Evolutionary conservation across 352 stramenopile genomes (phyloP).

Genomic region (Globisporangium parvum): DNA sequence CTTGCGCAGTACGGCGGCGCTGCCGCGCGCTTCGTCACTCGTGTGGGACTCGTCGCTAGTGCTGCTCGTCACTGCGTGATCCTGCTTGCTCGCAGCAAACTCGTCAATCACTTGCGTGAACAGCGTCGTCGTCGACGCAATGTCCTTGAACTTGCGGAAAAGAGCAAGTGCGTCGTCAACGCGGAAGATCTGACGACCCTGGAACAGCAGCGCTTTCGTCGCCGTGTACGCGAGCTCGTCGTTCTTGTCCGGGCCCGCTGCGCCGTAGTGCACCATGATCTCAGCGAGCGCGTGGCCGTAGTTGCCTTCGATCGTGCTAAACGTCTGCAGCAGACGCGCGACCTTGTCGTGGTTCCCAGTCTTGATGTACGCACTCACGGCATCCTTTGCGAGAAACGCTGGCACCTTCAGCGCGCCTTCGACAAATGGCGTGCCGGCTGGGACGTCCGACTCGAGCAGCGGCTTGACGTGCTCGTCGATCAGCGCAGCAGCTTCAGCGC

Average conservation of each 20-base stretch:
- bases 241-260: slow-evolving; percentile 23
- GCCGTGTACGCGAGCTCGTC: slow-evolving; percentile 45
- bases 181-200: slow-evolving; percentile 41
- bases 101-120: slow-evolving; percentile 41
- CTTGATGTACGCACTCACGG: slow-evolving; percentile 38
- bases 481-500: slow-evolving; percentile 27
- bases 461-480: slow-evolving; percentile 33
- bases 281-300: slow-evolving; percentile 40
- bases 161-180: slow-evolving; percentile 33
- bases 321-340: slow-evolving; percentile 42
- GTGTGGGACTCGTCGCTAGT: background rate
- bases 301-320: slow-evolving; percentile 32
- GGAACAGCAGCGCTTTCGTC: slow-evolving; percentile 45
- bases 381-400: slow-evolving; percentile 34
- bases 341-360: slow-evolving; percentile 53
- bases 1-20: slow-evolving; percentile 4
- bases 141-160: slow-evolving; percentile 46
- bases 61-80: slow-evolving; percentile 2
- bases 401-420: slow-evolving; percentile 29
- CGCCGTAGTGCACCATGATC: slow-evolving; percentile 41
- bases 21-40: background rate
- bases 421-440: slow-evolving; percentile 20
- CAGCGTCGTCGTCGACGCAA: slow-evolving; percentile 25
- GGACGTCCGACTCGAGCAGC: slow-evolving; percentile 30
- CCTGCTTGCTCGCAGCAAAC: slow-evolving; percentile 26